Evolutionary conservation across 2,329 filamentous ascomycete species (phyloP), one percentile per base, ranked within the genome.

Genomic region (Scleromitrula shiraiana): DNA sequence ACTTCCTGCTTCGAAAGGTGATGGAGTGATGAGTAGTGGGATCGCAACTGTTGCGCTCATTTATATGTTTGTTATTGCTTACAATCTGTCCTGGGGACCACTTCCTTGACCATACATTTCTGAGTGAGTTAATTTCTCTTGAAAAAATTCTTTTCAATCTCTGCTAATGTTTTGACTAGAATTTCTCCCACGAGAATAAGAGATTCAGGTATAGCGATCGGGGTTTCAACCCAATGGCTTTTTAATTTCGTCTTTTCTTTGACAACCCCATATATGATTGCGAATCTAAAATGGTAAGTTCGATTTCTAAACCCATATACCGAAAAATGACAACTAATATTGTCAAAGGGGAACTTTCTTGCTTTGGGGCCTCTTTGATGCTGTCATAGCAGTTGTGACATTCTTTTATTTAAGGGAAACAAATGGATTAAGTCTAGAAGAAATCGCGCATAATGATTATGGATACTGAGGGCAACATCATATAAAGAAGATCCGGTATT

Each of bases 391-490:
- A 0, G 29, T 61, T 2, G 17, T 74, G 54, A 67, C 74, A 23
- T 76, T 65, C 56, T 73, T 74, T 52, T 73, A 77, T 59, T 68
- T 85, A 53, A 79, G 80, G 54, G 81, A 84, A 67, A 85, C 81
- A 44, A 83, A 83, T 66, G 80, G 80, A 30, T 69, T 84, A n/a
- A 77, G 75, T 1, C 71, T 85, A 37, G 82, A 85, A 64, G 74
- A 82, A 58, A 68, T 68, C 46, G 62, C 35, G n/a, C 50, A 53
- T 35, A 44, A 47, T 44, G 47, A 50, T 47, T 52, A 39, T 26
- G 36, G 36, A 7, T n/a, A n/a, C n/a, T n/a, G n/a, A 39, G 36
- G 14, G 36, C 36, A n/a, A 8, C 36, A 1, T 24, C 22, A n/a
- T 39, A n/a, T 20, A 39, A 39, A 17, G 36, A 26, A 2, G 36